A percentile compares a stretch with the other conserved stretches of the same genome.
Evolutionary conservation across 805 yeast species (phyloP).

Genomic region (Candida sonorensis): DNA sequence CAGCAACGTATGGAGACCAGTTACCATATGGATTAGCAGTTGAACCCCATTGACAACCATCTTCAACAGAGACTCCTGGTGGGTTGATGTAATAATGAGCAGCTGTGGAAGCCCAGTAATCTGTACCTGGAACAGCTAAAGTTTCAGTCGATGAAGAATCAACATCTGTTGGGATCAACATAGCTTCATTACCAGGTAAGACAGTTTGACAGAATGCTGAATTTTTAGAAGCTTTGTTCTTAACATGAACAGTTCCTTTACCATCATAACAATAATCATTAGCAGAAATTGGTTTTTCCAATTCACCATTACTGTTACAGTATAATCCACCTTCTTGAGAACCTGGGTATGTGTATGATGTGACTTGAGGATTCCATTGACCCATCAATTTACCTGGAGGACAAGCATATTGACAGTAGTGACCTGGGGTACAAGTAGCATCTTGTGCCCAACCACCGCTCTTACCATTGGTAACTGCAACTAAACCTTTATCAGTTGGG

Average conservation of each 20-base stretch:
- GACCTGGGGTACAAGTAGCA: conserved; percentile 65
- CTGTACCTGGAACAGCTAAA: conserved; percentile 79
- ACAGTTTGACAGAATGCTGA: conserved; percentile 93
- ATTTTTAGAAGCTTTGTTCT: conserved; percentile 46
- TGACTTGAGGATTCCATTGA: conserved; percentile 79
- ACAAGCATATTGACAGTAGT: conserved; percentile 88
- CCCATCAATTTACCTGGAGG: conserved; percentile 81
- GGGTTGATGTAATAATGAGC: conserved; percentile 82
- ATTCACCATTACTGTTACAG: conserved; percentile 65
- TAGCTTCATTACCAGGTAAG: conserved; percentile 89
- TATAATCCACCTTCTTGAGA: conserved; percentile 79
- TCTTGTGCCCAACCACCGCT: conserved; percentile 90
- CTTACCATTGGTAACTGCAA: conserved; percentile 51
- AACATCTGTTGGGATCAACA: conserved; percentile 80
- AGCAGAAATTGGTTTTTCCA: conserved; percentile 53
- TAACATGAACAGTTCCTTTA: conserved; percentile 55
- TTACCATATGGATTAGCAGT: conserved; percentile 65
- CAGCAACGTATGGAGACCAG: conserved; percentile 94
- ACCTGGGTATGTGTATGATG: conserved; percentile 67
- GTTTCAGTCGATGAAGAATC: conserved; percentile 39
- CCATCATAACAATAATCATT: conserved; percentile 70
- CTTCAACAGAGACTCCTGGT: conserved; percentile 70
- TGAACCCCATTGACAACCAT: conserved; percentile 84
- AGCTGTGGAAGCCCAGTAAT: conserved; percentile 81
- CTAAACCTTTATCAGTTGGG: conserved; percentile 63